A percentile compares a stretch with the other conserved stretches of the same genome.
Evolutionary conservation across 306 rosid genomes (phyloP).

Genomic region (Corylus americana): DNA sequence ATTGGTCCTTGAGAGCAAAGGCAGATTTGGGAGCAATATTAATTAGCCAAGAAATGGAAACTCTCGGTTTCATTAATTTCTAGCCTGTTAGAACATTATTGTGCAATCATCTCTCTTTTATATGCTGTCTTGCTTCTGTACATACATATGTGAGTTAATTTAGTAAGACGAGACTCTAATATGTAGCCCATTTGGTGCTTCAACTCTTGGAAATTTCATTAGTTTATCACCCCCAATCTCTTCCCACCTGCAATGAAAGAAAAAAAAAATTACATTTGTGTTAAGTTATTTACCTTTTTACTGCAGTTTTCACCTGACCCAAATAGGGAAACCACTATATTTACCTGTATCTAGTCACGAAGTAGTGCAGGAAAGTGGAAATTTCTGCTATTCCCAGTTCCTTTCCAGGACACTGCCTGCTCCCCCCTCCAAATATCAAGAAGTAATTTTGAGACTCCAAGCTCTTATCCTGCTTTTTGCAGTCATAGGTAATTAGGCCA

Average conservation of each 20-base stretch:
- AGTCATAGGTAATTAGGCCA: constrained; percentile 16
- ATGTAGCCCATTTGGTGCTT: constrained; percentile 95
- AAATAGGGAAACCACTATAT: not conserved
- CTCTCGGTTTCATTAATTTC: constrained; percentile 30
- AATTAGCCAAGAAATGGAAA: constrained; percentile 6
- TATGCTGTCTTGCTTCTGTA: constrained; percentile 46
- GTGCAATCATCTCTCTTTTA: constrained; percentile 34
- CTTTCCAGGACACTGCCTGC: constrained; percentile 90
- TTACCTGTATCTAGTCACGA: constrained; percentile 95
- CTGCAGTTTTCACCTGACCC: not conserved
- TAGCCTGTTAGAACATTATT: constrained; percentile 50
- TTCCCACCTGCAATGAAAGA: constrained; percentile 73
- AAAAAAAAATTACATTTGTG: not conserved
- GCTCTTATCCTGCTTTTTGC: constrained; percentile 58
- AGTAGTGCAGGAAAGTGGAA: constrained; percentile 83
- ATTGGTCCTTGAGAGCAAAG: no score
- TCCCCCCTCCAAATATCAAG: constrained; percentile 93
- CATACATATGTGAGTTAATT: constrained; percentile 40
- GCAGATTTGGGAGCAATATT: not conserved
- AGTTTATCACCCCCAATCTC: constrained; percentile 94
- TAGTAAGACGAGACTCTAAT: constrained; percentile 69
- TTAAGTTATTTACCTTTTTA: not conserved
- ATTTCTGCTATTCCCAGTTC: constrained; percentile 90
- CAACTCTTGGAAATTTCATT: constrained; percentile 91
- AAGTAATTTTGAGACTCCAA: constrained; percentile 57